Conservation (phyloP, 768 basidiomycete genomes). For the Russula sp. region DNA sequence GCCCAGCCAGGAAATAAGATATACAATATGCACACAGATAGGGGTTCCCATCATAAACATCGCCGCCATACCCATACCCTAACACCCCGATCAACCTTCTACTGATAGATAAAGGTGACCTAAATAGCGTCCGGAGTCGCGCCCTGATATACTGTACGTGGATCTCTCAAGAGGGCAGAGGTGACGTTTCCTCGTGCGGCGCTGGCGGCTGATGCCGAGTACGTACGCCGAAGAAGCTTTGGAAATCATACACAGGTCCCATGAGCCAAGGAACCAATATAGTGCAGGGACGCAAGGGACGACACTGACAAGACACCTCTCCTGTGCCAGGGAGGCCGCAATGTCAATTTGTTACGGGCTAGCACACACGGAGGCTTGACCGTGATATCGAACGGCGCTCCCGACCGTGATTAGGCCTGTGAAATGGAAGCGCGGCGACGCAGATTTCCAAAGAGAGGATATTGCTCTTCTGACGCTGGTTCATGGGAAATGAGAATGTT, state of each 20-base stretch:
- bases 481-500: slow-evolving; percentile 10
- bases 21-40: background rate
- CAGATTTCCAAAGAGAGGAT: background rate
- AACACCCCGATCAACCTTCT: background rate
- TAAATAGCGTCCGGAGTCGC: too few relatives aligned
- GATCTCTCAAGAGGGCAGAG: background rate
- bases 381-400: background rate
- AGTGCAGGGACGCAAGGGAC: background rate
- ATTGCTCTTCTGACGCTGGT: background rate
- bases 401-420: background rate
- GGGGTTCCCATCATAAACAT: background rate
- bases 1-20: background rate
- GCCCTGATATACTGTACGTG: background rate
- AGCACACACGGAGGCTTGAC: background rate
- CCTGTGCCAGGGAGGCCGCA: background rate
- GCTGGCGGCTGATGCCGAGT: background rate
- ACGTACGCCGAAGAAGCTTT: background rate
- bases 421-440: slow-evolving; percentile 1
- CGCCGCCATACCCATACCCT: background rate
- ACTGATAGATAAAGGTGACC: background rate
- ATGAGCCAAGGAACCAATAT: background rate
- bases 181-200: background rate
- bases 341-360: slow-evolving; percentile 6
- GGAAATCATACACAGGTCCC: background rate
- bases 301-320: background rate